Conservation (phyloP, 2,329 filamentous ascomycete genomes). For the Aspergillus tamarii region DNA sequence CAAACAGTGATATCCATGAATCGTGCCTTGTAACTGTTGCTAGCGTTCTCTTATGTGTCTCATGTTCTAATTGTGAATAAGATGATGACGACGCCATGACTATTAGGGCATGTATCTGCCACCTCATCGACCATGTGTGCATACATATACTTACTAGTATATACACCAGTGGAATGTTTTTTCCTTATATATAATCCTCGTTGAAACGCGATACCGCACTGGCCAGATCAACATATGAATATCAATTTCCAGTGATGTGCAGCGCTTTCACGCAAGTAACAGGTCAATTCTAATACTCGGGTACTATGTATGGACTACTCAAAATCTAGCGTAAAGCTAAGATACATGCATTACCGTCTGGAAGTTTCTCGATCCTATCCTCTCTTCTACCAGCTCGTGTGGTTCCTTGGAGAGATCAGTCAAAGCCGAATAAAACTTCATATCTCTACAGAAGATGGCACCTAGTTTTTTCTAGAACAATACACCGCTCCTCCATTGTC, state of each 20-base stretch:
- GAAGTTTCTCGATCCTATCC: neutral
- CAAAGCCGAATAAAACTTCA: neutral
- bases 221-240: neutral
- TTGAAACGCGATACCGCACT: neutral
- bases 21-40: neutral
- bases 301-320: neutral
- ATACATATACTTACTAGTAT: neutral
- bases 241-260: neutral
- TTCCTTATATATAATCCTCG: neutral
- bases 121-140: neutral
- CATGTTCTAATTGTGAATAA: neutral
- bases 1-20: slow-evolving; percentile 4
- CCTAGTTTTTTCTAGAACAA: slow-evolving; percentile 2
- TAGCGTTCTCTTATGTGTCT: neutral
- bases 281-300: neutral
- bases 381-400: neutral
- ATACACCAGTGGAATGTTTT: neutral
- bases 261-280: neutral
- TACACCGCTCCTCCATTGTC: slow-evolving; percentile 10
- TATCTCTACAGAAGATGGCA: slow-evolving; percentile 2
- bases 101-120: neutral
- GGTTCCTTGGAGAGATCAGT: slow-evolving; percentile 3
- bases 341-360: neutral
- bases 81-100: neutral
- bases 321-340: neutral